Evolutionary conservation across 2,329 filamentous ascomycete genomes (phyloP), one percentile per base, ranked within the genome.

Genomic region (Phialocephala sp.): DNA sequence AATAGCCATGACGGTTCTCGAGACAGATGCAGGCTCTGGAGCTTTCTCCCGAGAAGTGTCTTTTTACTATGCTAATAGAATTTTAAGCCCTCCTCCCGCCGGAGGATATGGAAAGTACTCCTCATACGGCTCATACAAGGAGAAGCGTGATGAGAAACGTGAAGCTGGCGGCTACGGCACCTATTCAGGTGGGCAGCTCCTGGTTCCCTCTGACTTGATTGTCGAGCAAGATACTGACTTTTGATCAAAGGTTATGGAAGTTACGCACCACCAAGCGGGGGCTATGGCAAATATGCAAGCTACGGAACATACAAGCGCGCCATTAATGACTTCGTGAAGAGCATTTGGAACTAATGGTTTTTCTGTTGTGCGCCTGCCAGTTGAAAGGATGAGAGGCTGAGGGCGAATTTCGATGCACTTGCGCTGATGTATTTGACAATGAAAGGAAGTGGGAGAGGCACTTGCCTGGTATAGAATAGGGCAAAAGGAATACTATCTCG

Each of bases 231-330:
- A 18, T 5, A n/a, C 24, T 54, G 50, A 54, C 22, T 27, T 2
- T 27, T 18, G 15, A 54, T 8, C 12, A 37, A 37, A 50, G 64
- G 58, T n/a, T 66, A 66, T 59, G 65, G 61, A 2, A 41, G n/a
- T 5, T 67, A 67, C 43, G 41, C 65, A 22, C 24, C 65, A 15
- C 41, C 61, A 15, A 41, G 54, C 22, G 58, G 39, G 14, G 60
- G 60, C 15, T 66, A 66, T 41, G 64, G 57, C 52, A 55, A 45
- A n/a, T 62, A 66, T 47, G 41, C 32, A 12, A 59, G 52, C 12
- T 65, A 65, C 18, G 59, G 59, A 35, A 14, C 66, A 18, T 68
- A 68, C 52, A 68, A 68, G 58, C 60, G 63, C 56, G 60, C 58
- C 4, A 36, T 65, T 56, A 22, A 15, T 11, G 61, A 61, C 11